Conservation (phyloP, 2,329 filamentous ascomycete genomes). For the Trichoderma aggressivum region DNA sequence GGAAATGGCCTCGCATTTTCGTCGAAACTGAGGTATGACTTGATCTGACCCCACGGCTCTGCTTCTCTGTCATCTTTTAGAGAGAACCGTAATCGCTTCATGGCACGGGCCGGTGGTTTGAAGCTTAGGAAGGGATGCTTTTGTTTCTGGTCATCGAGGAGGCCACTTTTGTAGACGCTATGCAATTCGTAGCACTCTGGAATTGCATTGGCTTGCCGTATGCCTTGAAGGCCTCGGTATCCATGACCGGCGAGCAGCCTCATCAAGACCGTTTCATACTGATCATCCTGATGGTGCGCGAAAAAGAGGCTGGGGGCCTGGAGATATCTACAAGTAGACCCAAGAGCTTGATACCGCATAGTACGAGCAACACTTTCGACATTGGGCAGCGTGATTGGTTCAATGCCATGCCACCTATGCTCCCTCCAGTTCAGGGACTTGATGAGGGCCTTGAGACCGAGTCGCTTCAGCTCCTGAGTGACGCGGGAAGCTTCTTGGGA, state of each 20-base stretch:
- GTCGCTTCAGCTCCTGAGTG: conserved; percentile 33
- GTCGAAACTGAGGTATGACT: conserved; percentile 21
- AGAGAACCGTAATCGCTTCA: conserved; percentile 29
- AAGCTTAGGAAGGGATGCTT: conserved; percentile 39
- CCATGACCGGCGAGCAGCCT: conserved; percentile 66
- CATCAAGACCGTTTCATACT: conserved; percentile 85
- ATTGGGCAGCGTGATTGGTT: conserved; percentile 48
- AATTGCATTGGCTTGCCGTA: conserved; percentile 63
- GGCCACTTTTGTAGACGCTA: conserved; percentile 65
- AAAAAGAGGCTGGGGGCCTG: conserved; percentile 63
- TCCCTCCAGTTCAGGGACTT: conserved; percentile 47
- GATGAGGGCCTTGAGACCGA: conserved; percentile 35
- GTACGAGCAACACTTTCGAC: conserved; percentile 75
- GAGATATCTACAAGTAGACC: conserved; percentile 51
- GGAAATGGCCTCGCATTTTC: conserved; percentile 30
- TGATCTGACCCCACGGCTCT: conserved; percentile 22
- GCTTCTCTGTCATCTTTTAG: conserved; percentile 30
- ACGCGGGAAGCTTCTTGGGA: conserved; percentile 51
- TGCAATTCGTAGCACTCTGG: conserved; percentile 79
- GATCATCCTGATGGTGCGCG: conserved; percentile 87
- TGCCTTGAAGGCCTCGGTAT: conserved; percentile 69
- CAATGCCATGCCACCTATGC: conserved; percentile 28
- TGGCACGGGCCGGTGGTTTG: conserved; percentile 30
- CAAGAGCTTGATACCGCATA: conserved; percentile 70
- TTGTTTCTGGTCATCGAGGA: conserved; percentile 44